Evolutionary conservation across 1,139 yeast species (phyloP), one percentile per base, ranked within the genome.

Genomic region (Hansenula sp.): DNA sequence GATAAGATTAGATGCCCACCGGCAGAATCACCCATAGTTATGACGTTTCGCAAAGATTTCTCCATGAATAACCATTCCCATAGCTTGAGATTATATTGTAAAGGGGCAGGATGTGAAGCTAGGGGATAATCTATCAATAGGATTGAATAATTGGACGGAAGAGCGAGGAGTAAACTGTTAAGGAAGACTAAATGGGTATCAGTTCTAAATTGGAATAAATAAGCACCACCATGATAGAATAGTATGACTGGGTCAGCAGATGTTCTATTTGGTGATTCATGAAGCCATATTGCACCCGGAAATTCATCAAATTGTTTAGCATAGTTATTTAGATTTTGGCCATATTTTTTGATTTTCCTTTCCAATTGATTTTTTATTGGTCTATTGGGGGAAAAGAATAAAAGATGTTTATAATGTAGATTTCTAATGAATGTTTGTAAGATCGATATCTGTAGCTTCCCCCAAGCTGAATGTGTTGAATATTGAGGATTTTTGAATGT

Each of bases 221-320:
- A 41, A 1, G 31, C 44, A 29, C 44, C 44, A 28, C 44, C 44
- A 34, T 41, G 44, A 33, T 41, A 41, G 17, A 36, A 41, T 4
- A 41, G 3, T 4, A 41, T n/a, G 3, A 41, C 34, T 9, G 44
- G 44, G 29, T 41, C 44, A 1, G 15, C 4, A 8, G 17, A 16
- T 5, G n/a, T 12, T 17, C 44, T 36, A 30, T 24, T n/a, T 6
- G 34, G 35, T 5, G 15, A 29, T 11, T 41, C 44, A 13, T 18
- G 15, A 7, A 37, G 29, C 44, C 44, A 41, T 13, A 32, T 19
- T 2, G 29, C 30, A 19, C 27, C 16, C 4, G 32, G 34, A 13
- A 32, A 32, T 2, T n/a, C 30, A 13, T 19, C 33, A 9, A 3
- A 35, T 11, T 35, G 21, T 13, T 28, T 15, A 10, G 21, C 30